Conservation (phyloP, 2,329 filamentous ascomycete species). For the Macrophomina tecta region DNA sequence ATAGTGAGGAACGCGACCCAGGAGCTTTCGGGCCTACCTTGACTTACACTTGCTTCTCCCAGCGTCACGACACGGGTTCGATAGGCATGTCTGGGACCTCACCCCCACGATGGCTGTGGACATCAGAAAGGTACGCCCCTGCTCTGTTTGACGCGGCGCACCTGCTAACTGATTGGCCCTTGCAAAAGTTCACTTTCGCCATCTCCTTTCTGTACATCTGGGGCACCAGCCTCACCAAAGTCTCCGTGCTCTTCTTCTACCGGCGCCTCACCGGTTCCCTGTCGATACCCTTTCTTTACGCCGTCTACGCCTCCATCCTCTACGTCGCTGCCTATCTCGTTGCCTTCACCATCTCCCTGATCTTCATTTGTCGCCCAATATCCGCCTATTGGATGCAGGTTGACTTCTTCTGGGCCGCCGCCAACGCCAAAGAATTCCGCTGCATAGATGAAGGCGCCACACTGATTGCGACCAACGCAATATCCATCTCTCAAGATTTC, state of each 20-base stretch:
- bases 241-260: constrained; percentile 50
- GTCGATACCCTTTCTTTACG: constrained; percentile 44
- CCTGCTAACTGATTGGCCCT: neutral
- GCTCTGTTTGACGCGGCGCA: neutral
- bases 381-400: constrained; percentile 50
- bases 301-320: constrained; percentile 45
- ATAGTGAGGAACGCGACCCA: neutral
- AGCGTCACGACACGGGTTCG: constrained; percentile 16
- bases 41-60: neutral
- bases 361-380: constrained; percentile 47
- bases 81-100: constrained; percentile 19
- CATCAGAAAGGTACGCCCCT: neutral
- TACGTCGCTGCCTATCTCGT: constrained; percentile 48
- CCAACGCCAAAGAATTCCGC: neutral
- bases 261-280: constrained; percentile 48
- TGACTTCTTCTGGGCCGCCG: constrained; percentile 32
- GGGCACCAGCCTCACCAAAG: constrained; percentile 39
- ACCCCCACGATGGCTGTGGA: neutral
- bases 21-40: neutral
- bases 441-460: constrained; percentile 47
- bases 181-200: constrained; percentile 32
- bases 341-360: constrained; percentile 43
- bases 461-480: constrained; percentile 46
- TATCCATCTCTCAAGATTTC: constrained; percentile 49
- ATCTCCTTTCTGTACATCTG: constrained; percentile 38